phyloP scores from a whole-genome alignment of 441 rosid genomes.

The Erysimum cheiri region DNA sequence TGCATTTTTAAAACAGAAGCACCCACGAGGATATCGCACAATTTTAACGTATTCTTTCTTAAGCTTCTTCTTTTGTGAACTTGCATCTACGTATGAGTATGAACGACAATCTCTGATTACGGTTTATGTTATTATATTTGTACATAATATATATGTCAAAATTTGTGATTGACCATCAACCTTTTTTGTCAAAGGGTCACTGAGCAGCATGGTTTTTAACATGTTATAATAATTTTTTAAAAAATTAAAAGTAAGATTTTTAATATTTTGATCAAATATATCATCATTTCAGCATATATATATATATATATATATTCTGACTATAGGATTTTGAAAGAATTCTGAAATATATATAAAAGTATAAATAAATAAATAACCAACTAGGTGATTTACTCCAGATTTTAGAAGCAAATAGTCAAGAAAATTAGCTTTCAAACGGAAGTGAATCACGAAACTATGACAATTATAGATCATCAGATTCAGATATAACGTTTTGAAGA shows the following conservation, averaged over 20 bases:
- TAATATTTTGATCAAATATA: not conserved
- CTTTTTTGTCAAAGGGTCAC: constrained; percentile 21
- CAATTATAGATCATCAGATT: not conserved
- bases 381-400: not conserved
- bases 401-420: not conserved
- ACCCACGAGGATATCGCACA: constrained; percentile 30
- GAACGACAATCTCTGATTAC: constrained; percentile 44
- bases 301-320: not conserved
- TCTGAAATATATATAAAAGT: not conserved
- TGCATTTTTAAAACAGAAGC: constrained; percentile 16
- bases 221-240: not conserved
- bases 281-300: not conserved
- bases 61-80: not conserved
- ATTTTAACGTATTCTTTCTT: constrained; percentile 21
- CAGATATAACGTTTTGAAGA: not conserved
- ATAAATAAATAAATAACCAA: not conserved
- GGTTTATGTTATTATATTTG: constrained; percentile 37
- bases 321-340: not conserved
- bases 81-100: constrained; percentile 34
- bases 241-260: not conserved
- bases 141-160: not conserved
- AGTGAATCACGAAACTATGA: not conserved
- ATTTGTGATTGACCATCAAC: constrained; percentile 23
- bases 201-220: constrained; percentile 2
- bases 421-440: not conserved